A percentile compares a stretch with the other conserved stretches of the same genome.
These are phyloP conservation scores for Botrytis paeoniae DNA, from an alignment of 2,329 filamentous ascomycete genomes.

Conservation along the genomic window DNA sequence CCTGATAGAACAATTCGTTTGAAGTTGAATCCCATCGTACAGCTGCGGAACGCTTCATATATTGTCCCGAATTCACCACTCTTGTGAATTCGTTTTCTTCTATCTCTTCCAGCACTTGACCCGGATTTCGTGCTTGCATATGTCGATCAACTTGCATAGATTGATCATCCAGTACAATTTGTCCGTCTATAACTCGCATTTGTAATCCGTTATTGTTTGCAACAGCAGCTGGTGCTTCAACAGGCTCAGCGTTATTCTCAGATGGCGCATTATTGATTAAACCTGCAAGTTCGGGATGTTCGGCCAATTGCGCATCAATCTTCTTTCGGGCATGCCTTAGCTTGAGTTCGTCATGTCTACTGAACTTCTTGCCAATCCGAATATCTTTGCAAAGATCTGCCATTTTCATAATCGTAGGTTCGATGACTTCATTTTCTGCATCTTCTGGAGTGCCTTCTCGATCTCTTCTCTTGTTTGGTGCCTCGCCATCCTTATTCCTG, in stretches of 20 bases:
- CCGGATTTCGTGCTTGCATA: slow-evolving; percentile 54
- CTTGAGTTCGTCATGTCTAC: slow-evolving; percentile 68
- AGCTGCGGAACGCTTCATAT: slow-evolving; percentile 60
- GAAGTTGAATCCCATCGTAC: slow-evolving; percentile 69
- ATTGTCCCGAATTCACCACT: slow-evolving; percentile 66
- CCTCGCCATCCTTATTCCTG: slow-evolving; percentile 37
- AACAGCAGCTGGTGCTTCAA: slow-evolving; percentile 13
- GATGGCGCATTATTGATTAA: slow-evolving; percentile 9
- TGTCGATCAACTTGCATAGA: slow-evolving; percentile 68
- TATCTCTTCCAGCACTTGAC: slow-evolving; percentile 53
- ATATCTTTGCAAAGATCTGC: slow-evolving; percentile 68
- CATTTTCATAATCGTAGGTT: slow-evolving; percentile 67
- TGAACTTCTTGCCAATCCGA: slow-evolving; percentile 71
- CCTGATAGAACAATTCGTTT: slow-evolving; percentile 74
- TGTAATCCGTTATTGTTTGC: slow-evolving; percentile 21
- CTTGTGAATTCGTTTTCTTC: slow-evolving; percentile 78
- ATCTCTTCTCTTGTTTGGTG: slow-evolving; percentile 33
- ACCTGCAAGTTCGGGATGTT: slow-evolving; percentile 29
- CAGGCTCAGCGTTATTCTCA: slow-evolving; percentile 10
- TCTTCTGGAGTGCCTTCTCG: slow-evolving; percentile 55
- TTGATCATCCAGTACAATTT: slow-evolving; percentile 67
- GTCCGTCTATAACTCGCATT: slow-evolving; percentile 46
- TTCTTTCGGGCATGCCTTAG: slow-evolving; percentile 56
- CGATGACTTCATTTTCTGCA: slow-evolving; percentile 60
- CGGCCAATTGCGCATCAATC: slow-evolving; percentile 36